Percentiles rank a stretch among this genome's conserved stretches.
These are phyloP conservation scores for Euphrasia arctica DNA, from an alignment of 305 asterid genomes.

Conservation along the genomic window DNA sequence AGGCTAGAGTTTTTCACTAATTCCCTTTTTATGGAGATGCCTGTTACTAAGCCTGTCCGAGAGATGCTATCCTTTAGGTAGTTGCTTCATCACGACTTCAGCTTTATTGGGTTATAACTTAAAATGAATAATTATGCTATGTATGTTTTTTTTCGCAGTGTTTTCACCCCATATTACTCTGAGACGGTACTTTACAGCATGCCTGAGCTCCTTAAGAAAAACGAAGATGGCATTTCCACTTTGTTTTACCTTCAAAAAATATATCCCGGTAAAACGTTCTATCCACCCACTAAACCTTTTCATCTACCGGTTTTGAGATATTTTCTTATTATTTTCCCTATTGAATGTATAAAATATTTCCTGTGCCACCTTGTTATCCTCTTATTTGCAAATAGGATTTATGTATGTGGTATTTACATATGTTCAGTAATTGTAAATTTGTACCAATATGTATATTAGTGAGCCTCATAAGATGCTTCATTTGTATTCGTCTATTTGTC, in stretches of 20 bases:
- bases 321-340: constrained; percentile 5
- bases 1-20: constrained; percentile 87
- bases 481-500: no score
- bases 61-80: constrained; percentile 96
- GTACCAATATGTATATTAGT: not conserved
- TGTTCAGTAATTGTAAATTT: not conserved
- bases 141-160: constrained; percentile 50
- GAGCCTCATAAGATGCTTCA: not conserved
- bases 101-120: constrained; percentile 10
- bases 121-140: constrained; percentile 21
- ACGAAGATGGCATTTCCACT: constrained; percentile 97
- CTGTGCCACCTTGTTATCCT: not conserved
- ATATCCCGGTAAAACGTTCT: constrained; percentile 69
- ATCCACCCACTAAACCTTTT: constrained; percentile 15
- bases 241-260: constrained; percentile 96
- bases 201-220: constrained; percentile 85
- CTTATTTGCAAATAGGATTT: constrained; percentile 10
- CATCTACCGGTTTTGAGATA: constrained; percentile 13
- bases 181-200: constrained; percentile 97
- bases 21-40: constrained; percentile 98
- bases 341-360: constrained; percentile 7
- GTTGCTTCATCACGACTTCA: constrained; percentile 16
- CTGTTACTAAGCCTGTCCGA: constrained; percentile 72
- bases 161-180: constrained; percentile 94
- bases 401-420: not conserved